phyloP scores from a whole-genome alignment of 805 yeast genomes.

The Lipomyces yamadae region DNA sequence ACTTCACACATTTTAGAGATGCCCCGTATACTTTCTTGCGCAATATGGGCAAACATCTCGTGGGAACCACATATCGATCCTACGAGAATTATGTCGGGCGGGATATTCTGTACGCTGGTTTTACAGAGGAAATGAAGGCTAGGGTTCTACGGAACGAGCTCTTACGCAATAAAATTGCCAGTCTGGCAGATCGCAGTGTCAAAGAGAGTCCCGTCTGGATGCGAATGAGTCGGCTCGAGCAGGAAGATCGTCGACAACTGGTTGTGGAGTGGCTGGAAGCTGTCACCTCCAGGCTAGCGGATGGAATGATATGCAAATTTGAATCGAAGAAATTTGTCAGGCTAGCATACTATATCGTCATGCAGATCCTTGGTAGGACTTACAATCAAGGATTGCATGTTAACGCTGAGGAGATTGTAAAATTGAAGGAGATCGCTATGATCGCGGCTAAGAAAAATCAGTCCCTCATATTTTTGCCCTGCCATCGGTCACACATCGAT shows the following conservation, averaged over 20 bases:
- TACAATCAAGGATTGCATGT: conserved; percentile 53
- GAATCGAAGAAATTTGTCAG: conserved; percentile 43
- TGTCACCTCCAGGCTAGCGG: conserved; percentile 43
- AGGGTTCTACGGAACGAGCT: conserved; percentile 43
- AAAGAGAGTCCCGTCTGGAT: conserved; percentile 41
- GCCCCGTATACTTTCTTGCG: conserved; percentile 45
- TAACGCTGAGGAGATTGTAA: conserved; percentile 44
- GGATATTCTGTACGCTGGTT: conserved; percentile 44
- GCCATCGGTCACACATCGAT: conserved; percentile 67
- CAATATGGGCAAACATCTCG: conserved; percentile 42
- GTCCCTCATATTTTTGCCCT: conserved; percentile 56
- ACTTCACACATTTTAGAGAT: conserved; percentile 47
- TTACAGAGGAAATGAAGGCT: conserved; percentile 42
- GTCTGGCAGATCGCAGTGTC: conserved; percentile 44
- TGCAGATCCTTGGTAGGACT: conserved; percentile 48
- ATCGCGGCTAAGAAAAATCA: conserved; percentile 46
- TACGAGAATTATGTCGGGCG: conserved; percentile 49
- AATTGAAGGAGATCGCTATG: conserved; percentile 45
- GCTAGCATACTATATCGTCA: conserved; percentile 46
- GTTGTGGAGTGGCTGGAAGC: conserved; percentile 43
- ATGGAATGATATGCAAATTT: conserved; percentile 46
- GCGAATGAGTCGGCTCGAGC: conserved; percentile 37
- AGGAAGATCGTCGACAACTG: conserved; percentile 40
- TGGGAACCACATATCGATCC: conserved; percentile 48
- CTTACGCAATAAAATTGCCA: conserved; percentile 42